Percentiles rank a stretch among this genome's conserved stretches.
phyloP scores from a whole-genome alignment of 2,329 filamentous ascomycete species.

The Microascus cirrosus region DNA sequence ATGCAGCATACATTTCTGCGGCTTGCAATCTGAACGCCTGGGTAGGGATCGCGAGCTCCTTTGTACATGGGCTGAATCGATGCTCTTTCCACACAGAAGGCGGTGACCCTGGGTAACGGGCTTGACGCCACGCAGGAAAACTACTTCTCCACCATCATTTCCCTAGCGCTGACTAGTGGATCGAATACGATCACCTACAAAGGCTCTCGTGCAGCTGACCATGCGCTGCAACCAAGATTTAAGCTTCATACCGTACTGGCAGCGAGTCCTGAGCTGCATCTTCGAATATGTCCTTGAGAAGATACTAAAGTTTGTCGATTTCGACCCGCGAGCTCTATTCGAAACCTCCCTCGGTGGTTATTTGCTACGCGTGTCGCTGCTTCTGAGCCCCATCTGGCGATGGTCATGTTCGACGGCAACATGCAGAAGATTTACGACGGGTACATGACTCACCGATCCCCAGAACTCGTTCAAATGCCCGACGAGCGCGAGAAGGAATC shows the following conservation, averaged over 20 bases:
- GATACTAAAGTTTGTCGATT: slow-evolving; percentile 16
- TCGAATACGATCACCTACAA: slow-evolving; percentile 33
- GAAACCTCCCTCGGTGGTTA: slow-evolving; percentile 30
- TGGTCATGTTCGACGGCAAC: slow-evolving; percentile 26
- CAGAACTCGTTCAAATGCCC: slow-evolving; percentile 5
- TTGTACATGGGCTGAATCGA: too few relatives aligned
- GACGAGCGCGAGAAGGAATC: slow-evolving; percentile 8
- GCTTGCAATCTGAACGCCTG: too few relatives aligned
- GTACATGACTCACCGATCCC: slow-evolving; percentile 5
- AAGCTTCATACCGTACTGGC: slow-evolving; percentile 32
- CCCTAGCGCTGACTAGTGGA: slow-evolving; percentile 23
- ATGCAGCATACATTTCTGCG: too few relatives aligned
- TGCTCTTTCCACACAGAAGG: slow-evolving; percentile 8
- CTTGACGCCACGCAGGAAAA: slow-evolving; percentile 33
- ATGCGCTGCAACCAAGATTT: slow-evolving; percentile 26
- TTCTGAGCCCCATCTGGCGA: slow-evolving; percentile 28
- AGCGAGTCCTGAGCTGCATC: slow-evolving; percentile 24
- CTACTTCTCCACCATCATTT: slow-evolving; percentile 23
- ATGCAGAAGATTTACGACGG: slow-evolving; percentile 17
- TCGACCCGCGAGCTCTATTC: slow-evolving; percentile 20
- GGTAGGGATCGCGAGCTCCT: too few relatives aligned
- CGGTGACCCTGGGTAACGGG: slow-evolving; percentile 27
- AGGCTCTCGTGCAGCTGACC: slow-evolving; percentile 30
- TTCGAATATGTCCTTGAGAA: slow-evolving; percentile 22
- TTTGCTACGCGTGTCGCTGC: slow-evolving; percentile 25